These are phyloP conservation scores for Sclerotinia trifoliorum DNA, from an alignment of 2,329 filamentous ascomycete genomes.

Conservation along the genomic window DNA sequence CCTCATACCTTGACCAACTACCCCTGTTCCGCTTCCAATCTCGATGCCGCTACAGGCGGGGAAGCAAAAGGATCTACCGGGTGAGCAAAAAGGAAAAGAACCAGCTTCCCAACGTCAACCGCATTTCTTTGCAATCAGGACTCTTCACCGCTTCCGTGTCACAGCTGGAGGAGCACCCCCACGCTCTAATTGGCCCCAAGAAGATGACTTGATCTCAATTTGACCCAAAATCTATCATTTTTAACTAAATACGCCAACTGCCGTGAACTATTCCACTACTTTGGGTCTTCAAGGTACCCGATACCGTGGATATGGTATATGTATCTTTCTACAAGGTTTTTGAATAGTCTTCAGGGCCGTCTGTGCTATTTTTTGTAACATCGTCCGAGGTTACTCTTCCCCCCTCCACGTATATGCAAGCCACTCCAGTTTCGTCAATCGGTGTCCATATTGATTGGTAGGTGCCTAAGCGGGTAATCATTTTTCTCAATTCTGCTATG, in stretches of 20 bases:
- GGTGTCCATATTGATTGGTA: conserved; percentile 18
- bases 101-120: conserved; percentile 6
- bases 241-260: conserved; percentile 20
- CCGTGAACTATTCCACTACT: conserved; percentile 16
- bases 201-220: background rate
- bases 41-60: conserved; percentile 18
- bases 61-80: conserved; percentile 13
- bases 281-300: conserved; percentile 22
- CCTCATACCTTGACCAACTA: background rate
- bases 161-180: background rate
- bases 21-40: conserved; percentile 12
- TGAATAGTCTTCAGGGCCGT: conserved; percentile 17
- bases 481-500: conserved; percentile 16
- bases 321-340: conserved; percentile 20
- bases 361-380: conserved; percentile 19
- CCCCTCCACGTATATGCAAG: conserved; percentile 23
- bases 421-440: conserved; percentile 21
- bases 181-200: background rate
- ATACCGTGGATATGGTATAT: conserved; percentile 22
- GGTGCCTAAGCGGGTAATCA: conserved; percentile 16
- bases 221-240: conserved; percentile 12
- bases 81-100: conserved; percentile 12
- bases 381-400: conserved; percentile 3
- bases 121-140: background rate
- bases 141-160: conserved; percentile 17